These are phyloP conservation scores for Hymenoscyphus repandus DNA, from an alignment of 2,329 filamentous ascomycete species.

Conservation along the genomic window DNA sequence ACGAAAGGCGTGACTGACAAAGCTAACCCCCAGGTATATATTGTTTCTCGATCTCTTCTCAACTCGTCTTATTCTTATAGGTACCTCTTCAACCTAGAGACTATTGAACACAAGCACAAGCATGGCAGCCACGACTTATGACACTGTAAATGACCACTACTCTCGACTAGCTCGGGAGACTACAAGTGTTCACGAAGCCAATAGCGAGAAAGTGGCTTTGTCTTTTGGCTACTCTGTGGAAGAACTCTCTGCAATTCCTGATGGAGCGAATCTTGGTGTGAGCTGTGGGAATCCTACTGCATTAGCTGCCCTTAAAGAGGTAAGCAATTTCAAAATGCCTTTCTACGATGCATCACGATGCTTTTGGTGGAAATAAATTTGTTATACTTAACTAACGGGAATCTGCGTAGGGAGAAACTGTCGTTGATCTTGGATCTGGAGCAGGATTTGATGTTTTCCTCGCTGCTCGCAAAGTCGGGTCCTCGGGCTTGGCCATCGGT, in stretches of 20 bases:
- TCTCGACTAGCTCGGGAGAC: not conserved
- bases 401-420: conserved; percentile 44
- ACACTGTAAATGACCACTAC: not conserved
- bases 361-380: not conserved
- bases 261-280: conserved; percentile 21
- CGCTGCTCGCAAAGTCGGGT: conserved; percentile 44
- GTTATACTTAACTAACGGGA: not conserved
- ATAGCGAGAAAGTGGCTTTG: conserved; percentile 36
- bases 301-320: conserved; percentile 12
- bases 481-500: conserved; percentile 45
- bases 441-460: conserved; percentile 55
- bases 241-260: conserved; percentile 16
- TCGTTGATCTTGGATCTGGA: conserved; percentile 53
- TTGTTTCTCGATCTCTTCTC: not conserved
- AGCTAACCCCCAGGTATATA: not conserved
- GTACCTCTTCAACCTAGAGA: not conserved
- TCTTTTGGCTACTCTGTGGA: conserved; percentile 45
- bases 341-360: not conserved
- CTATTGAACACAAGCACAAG: not conserved
- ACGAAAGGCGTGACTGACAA: not conserved
- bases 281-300: conserved; percentile 22
- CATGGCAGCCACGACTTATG: not conserved
- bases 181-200: not conserved
- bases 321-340: not conserved
- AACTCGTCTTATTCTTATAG: not conserved